Percentiles rank a stretch among this genome's conserved stretches.
Conservation (phyloP, 2,329 filamentous ascomycete species). For the Aureobasidium uvarum region DNA sequence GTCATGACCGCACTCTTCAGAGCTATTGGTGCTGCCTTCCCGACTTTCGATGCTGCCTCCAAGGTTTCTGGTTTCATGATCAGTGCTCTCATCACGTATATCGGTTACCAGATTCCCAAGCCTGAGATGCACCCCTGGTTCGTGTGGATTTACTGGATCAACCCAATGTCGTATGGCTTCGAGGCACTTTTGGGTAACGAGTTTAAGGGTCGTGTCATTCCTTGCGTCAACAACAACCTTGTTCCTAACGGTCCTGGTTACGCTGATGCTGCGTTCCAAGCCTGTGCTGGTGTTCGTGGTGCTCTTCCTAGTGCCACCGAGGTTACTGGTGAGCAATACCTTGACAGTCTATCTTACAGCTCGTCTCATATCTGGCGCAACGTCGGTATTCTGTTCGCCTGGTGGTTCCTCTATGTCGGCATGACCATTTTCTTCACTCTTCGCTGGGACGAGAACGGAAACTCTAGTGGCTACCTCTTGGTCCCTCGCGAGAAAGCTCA, state of each 20-base stretch:
- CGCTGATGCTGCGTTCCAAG: conserved; percentile 36
- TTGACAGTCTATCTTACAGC: conserved; percentile 53
- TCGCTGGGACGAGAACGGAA: conserved; percentile 55
- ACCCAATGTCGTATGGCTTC: conserved; percentile 43
- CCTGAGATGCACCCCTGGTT: conserved; percentile 51
- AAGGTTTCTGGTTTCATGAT: conserved; percentile 37
- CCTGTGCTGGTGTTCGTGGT: conserved; percentile 53
- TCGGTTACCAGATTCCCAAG: conserved; percentile 38
- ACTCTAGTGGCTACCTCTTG: conserved; percentile 56
- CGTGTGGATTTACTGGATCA: conserved; percentile 50
- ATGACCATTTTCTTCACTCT: conserved; percentile 59
- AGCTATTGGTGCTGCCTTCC: conserved; percentile 41
- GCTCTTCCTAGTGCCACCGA: conserved; percentile 55
- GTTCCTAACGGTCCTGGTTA: conserved; percentile 44
- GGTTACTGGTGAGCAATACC: conserved; percentile 62
- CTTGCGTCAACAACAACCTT: conserved; percentile 53
- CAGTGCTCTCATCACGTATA: conserved; percentile 36
- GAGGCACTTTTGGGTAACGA: conserved; percentile 49
- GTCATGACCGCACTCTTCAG: conserved; percentile 49
- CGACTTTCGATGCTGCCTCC: conserved; percentile 37
- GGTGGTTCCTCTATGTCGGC: conserved; percentile 59
- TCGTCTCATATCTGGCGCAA: conserved; percentile 54
- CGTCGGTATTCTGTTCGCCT: conserved; percentile 65
- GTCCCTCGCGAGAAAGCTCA: conserved; percentile 61
- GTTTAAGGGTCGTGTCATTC: conserved; percentile 58